Percentiles rank a stretch among this genome's conserved stretches.
Evolutionary conservation across 768 basidiomycete genomes (phyloP).

Genomic region (Xerocomus spinulosus): DNA sequence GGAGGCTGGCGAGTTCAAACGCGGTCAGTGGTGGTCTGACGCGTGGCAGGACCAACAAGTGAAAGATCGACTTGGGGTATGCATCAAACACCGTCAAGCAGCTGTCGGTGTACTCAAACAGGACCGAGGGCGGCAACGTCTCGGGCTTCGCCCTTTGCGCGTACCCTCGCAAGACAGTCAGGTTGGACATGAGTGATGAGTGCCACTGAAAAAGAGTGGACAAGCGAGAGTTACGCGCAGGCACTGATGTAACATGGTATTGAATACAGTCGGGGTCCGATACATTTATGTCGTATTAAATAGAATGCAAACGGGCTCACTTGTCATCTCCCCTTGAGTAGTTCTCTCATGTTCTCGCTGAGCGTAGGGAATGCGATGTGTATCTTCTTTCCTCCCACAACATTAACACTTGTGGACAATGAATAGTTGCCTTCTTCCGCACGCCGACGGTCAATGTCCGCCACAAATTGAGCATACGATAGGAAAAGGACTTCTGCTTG

Average conservation of each 20-base stretch:
- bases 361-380: slow-evolving; percentile 44
- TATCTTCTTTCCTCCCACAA: slow-evolving; percentile 15
- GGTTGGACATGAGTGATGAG: slow-evolving; percentile 28
- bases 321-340: slow-evolving; percentile 47
- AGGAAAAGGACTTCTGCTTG: slow-evolving; percentile 97
- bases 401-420: slow-evolving; percentile 17
- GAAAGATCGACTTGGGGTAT: slow-evolving; percentile 82
- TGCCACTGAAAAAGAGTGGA: neutral
- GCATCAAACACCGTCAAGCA: slow-evolving; percentile 69
- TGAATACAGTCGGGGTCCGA: slow-evolving; percentile 8
- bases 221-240: slow-evolving; percentile 1
- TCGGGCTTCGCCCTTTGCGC: slow-evolving; percentile 47
- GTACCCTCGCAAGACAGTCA: slow-evolving; percentile 59
- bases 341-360: slow-evolving; percentile 58
- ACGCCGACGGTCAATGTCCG: slow-evolving; percentile 80
- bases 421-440: slow-evolving; percentile 44
- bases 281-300: slow-evolving; percentile 5
- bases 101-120: slow-evolving; percentile 50
- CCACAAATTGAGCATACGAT: slow-evolving; percentile 83
- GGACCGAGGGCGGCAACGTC: slow-evolving; percentile 53
- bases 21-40: slow-evolving; percentile 27
- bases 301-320: neutral
- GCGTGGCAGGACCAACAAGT: slow-evolving; percentile 83
- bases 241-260: slow-evolving; percentile 10
- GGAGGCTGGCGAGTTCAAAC: slow-evolving; percentile 49